Evolutionary conservation across 495 filamentous ascomycete species (phyloP).

Genomic region (Neurospora terricola): DNA sequence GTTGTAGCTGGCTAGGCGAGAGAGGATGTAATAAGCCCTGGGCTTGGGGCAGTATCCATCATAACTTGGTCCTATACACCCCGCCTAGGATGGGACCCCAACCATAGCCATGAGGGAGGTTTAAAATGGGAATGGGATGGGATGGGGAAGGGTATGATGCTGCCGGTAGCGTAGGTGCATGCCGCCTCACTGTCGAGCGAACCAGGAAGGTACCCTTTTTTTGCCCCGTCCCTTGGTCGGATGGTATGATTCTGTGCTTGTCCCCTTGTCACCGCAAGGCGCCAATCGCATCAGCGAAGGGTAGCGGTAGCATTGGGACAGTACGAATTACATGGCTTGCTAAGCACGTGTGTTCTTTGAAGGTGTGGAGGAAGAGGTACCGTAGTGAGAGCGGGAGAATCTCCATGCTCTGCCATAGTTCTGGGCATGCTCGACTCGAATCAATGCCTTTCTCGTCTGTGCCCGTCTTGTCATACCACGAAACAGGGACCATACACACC

Average conservation of each 20-base stretch:
- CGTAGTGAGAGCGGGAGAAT: neutral
- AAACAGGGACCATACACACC: neutral
- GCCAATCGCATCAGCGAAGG: neutral
- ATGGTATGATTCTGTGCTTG: neutral
- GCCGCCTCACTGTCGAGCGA: neutral
- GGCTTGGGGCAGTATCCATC: neutral
- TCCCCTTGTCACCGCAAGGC: neutral
- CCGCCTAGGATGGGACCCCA: neutral
- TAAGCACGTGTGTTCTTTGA: neutral
- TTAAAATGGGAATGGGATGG: neutral
- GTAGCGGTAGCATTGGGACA: neutral
- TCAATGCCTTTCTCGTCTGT: neutral
- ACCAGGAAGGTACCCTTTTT: neutral
- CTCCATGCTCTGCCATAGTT: neutral
- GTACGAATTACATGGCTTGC: neutral
- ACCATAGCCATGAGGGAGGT: neutral
- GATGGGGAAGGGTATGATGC: neutral
- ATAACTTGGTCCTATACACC: neutral
- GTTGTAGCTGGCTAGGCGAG: neutral
- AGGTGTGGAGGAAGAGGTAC: neutral
- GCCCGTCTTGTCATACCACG: neutral
- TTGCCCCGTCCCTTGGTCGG: neutral
- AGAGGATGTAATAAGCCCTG: neutral
- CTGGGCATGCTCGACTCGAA: neutral
- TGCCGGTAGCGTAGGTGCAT: neutral